Base-by-base conservation (phyloP, 768 basidiomycete genomes). In the Leccinellum rugosiceps region DNA sequence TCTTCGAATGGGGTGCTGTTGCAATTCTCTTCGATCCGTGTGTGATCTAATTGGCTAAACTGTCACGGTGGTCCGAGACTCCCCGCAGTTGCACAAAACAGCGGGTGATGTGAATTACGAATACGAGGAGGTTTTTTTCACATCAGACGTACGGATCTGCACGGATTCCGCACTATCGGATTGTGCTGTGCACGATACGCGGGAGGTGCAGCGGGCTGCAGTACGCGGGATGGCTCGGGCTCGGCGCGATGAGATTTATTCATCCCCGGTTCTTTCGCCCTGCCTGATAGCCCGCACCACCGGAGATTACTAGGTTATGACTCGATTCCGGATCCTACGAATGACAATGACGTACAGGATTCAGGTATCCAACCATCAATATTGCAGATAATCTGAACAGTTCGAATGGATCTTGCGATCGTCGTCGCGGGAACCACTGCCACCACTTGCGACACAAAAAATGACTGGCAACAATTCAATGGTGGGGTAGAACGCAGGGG, bases 281-380 rank as follows among this genome's bases (percentile, higher is more conserved):
- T 17, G 3, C 9, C 38, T 15, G n/a, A 41, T 10, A 41, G 38
- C 38, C n/a, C 38, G n/a, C 38, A 10, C 19, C n/a, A 19, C 38
- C 38, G 10, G 38, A 10, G 17, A 17, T 35, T 10, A 30, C 9
- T 3, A 9, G 30, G 30, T 35, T n/a, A 38, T 38, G 38, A 38
- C 35, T 38, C 35, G 8, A 6, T 43, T 4, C 48, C 65, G 65
- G 64, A 66, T 65, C 64, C 60, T 66, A 9, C 23, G 23, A 26
- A 10, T 26, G 14, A 6, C 19, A 26, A 58, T 35, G 52, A 56
- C 54, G 59, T 58, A 44, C 56, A 45, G 25, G 15, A 26, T 17
- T 47, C 45, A 45, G 41, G n/a, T n/a, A n/a, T n/a, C n/a, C n/a
- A n/a, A n/a, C n/a, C n/a, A n/a, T n/a, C n/a, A n/a, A n/a, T n/a